phyloP scores from a whole-genome alignment of 78 protist species.

The Polysphondylium violaceum region DNA sequence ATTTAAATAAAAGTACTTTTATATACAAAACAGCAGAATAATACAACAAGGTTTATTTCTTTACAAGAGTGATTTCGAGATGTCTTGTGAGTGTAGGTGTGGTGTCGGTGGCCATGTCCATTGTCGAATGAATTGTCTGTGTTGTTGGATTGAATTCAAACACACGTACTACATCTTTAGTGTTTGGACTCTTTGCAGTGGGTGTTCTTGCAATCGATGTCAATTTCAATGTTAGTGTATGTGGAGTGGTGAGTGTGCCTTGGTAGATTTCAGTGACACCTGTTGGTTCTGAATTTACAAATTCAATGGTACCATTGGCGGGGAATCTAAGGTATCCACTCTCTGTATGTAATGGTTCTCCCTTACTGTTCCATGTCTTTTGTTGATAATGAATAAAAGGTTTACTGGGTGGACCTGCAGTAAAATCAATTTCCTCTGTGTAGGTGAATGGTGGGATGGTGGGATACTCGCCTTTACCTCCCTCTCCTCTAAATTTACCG shows the following conservation, averaged over 20 bases:
- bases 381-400: conserved; percentile 51
- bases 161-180: conserved; percentile 5
- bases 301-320: conserved; percentile 55
- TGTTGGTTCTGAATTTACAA: conserved; percentile 12
- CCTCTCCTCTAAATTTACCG: not conserved
- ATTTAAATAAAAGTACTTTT: too few relatives aligned
- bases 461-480: conserved; percentile 51
- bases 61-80: conserved; percentile 1
- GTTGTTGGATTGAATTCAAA: not conserved
- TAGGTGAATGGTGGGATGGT: conserved; percentile 52
- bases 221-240: not conserved
- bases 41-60: too few relatives aligned
- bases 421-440: conserved; percentile 32
- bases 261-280: conserved; percentile 45
- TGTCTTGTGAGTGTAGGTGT: conserved; percentile 11
- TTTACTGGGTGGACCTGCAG: conserved; percentile 59
- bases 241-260: not conserved
- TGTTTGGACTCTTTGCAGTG: conserved; percentile 59
- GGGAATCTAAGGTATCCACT: conserved; percentile 42
- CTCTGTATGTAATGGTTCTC: conserved; percentile 41
- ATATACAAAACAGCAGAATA: too few relatives aligned
- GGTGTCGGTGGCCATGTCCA: conserved; percentile 64
- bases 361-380: conserved; percentile 19
- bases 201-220: conserved; percentile 52
- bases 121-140: not conserved